Conservation (phyloP, 345 rosid genomes). For the Lenwebbia sp. region DNA sequence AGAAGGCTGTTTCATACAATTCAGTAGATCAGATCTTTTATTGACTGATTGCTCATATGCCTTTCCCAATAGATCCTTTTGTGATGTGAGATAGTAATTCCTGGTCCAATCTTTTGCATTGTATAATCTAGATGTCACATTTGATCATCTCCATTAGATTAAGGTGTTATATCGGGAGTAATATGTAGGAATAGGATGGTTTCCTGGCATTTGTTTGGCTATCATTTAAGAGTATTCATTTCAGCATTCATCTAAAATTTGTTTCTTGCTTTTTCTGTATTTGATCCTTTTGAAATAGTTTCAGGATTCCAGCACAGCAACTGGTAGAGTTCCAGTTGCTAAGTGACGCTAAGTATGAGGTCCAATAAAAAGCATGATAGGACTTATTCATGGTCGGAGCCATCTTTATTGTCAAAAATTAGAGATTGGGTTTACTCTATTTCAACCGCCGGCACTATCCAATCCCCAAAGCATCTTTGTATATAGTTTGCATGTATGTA, state of each 20-base stretch:
- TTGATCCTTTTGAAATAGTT: neutral
- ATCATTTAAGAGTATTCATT: neutral
- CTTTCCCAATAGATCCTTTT: neutral
- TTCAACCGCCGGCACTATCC: neutral
- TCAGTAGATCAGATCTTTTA: neutral
- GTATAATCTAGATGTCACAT: neutral
- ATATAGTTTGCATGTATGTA: neutral
- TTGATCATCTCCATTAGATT: neutral
- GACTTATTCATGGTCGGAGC: neutral
- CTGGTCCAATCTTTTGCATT: neutral
- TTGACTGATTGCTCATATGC: neutral
- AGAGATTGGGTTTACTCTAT: neutral
- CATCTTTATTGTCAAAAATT: neutral
- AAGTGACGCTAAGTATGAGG: neutral
- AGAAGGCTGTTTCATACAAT: neutral
- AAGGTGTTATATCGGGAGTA: neutral
- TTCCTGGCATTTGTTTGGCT: neutral
- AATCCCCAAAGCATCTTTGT: neutral
- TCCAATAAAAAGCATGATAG: neutral
- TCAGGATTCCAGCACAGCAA: neutral
- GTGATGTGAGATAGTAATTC: neutral
- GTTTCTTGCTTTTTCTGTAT: neutral
- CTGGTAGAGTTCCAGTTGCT: neutral
- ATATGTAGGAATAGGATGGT: neutral
- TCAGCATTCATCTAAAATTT: neutral